Base-by-base conservation (phyloP, 306 rosid species). In the Calophaca sinica region DNA sequence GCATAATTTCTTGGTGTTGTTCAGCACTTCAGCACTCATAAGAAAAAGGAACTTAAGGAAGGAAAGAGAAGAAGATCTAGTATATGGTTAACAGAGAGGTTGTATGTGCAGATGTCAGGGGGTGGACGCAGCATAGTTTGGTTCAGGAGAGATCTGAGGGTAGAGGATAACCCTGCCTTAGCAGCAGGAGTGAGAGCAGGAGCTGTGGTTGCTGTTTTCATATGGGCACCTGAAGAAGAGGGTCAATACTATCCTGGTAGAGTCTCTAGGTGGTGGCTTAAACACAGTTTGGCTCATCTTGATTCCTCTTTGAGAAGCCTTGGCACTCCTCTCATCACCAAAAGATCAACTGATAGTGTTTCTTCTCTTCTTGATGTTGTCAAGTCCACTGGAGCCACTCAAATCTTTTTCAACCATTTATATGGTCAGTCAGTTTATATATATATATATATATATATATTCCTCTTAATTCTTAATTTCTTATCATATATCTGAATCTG, bases 101-200 rank as follows among this genome's bases (percentile, higher is more conserved):
- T 54, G 5, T 55, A 39, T 67, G 15, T 73, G 78, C 87, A 80
- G 84, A 92, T 92, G 97, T 85, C 98, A 81, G 84, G 93, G 62
- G 96, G 97, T 38, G 97, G 99, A 26, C 90, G 99, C 80, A 96
- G 96, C 79, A 91, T 96, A 83, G 98, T 96, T 33, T 96, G 99
- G 99, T 92, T 96, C 88, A 96, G 99, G 77, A 90, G 99, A 79
- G 99, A 96, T 90, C 96, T 96, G 86, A 92, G 99, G 77, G 74
- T 96, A 2, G 99, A 92, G 65, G 99, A 96, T 83, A 96, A 96
- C 65, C 96, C 99, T 31, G 99, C 99, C 33, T 80, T 96, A 6
- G 85, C 88, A 0, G 99, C 99, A 46, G 99, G 93, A 50, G 97
- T 96, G 5, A 85, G 99, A 86, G 88, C 92, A 11, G 99, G 99